Base-by-base conservation (phyloP, 1,284 basidiomycete genomes). In the Boletus semigastroideus region DNA sequence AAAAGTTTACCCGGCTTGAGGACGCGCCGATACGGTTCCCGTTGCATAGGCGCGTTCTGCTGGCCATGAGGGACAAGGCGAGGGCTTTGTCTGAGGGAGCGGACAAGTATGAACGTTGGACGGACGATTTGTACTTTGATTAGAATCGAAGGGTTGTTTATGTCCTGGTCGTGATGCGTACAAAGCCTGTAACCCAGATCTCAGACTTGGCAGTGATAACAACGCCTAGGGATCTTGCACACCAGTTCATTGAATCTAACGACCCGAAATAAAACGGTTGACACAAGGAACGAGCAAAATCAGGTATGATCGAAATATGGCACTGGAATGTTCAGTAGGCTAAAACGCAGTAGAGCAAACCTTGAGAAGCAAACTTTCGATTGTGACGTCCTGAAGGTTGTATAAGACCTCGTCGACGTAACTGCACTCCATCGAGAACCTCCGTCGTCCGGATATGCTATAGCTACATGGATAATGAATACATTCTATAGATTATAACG, bases 61-160 rank as follows among this genome's bases (percentile, higher is more conserved):
- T 8, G 4, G 11, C 22, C 6, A 47, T 48, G 52, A 64, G 42
- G 19, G 46, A 47, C 13, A 69, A 68, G 36, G 60, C 38, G 20
- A 63, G 30, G 39, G n/a, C 19, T 9, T 17, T 69, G 7, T 27
- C 30, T n/a, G 54, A 53, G 12, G n/a, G 25, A 17, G 52, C 46
- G 9, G 52, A 63, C 9, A 44, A 36, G 39, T 66, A 58, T 43
- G 65, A 57, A 34, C 51, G 59, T 13, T 68, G 65, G 66, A 50
- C 25, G 0, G 41, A 63, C 2, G 55, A 54, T 36, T 27, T 64
- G 16, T 64, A 65, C 33, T 27, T 51, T 20, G 55, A 56, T 14
- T 7, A 33, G 33, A 33, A 16, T 33, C 16, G 33, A 33, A 9
- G 25, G 25, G 25, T 25, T 25, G 25, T 25, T 4, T 25, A 4